These are phyloP conservation scores for Tricholoma bakamatsutake DNA, from an alignment of 768 basidiomycete species.

Conservation along the genomic window DNA sequence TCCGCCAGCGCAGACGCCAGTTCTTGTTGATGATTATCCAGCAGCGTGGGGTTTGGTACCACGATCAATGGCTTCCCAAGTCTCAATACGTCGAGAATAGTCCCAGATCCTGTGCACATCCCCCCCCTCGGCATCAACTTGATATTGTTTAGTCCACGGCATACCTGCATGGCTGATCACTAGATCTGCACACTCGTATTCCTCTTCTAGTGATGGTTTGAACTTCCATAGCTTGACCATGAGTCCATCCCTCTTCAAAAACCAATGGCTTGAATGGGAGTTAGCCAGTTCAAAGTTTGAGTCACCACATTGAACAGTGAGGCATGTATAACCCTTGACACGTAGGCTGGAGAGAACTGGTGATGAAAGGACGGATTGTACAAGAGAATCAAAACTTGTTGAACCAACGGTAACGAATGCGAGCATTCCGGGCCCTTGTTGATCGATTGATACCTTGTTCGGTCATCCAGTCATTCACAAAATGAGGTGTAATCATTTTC, in stretches of 20 bases:
- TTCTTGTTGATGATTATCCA: constrained; percentile 93
- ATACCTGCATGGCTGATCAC: constrained; percentile 93
- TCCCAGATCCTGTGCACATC: constrained; percentile 71
- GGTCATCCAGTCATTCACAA: background rate
- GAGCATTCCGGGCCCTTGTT: constrained; percentile 26
- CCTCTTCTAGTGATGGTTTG: constrained; percentile 62
- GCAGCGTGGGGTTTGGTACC: constrained; percentile 81
- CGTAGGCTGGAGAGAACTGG: constrained; percentile 52
- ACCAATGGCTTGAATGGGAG: constrained; percentile 21
- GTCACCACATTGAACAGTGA: constrained; percentile 79
- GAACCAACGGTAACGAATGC: constrained; percentile 88
- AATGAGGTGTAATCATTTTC: no score
- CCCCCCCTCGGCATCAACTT: constrained; percentile 1
- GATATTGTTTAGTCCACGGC: constrained; percentile 14
- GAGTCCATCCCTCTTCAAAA: constrained; percentile 34
- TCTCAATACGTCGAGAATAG: constrained; percentile 84
- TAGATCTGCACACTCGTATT: constrained; percentile 63
- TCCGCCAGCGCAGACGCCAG: constrained; percentile 63
- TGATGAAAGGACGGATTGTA: constrained; percentile 51
- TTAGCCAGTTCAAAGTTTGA: constrained; percentile 42
- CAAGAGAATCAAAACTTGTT: constrained; percentile 76
- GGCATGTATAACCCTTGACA: constrained; percentile 46
- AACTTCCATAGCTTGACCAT: constrained; percentile 66
- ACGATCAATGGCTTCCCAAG: constrained; percentile 74
- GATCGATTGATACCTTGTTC: constrained; percentile 4